These are phyloP conservation scores for Dactylellina drechsleri DNA, from an alignment of 2,329 filamentous ascomycete genomes.

Conservation along the genomic window DNA sequence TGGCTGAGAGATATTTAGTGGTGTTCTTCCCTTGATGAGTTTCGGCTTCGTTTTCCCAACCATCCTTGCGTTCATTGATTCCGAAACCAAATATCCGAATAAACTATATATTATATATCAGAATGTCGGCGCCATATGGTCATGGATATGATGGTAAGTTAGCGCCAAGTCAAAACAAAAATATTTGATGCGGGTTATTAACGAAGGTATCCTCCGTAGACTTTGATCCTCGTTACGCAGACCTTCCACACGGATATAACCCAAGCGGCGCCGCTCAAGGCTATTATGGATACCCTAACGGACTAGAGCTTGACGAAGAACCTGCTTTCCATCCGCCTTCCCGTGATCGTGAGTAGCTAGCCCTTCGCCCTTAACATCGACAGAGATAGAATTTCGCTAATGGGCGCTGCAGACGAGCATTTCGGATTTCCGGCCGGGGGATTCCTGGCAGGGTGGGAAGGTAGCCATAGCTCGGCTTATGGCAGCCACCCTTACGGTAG, in stretches of 20 bases:
- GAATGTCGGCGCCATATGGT: conserved; percentile 5
- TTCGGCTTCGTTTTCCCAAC: conserved; percentile 15
- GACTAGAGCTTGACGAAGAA: conserved; percentile 21
- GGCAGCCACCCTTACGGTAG: neutral
- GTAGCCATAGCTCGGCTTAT: too few species aligned
- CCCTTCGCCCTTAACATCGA: neutral
- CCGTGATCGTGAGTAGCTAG: neutral
- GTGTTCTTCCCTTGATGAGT: conserved; percentile 1
- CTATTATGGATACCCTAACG: neutral
- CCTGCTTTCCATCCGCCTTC: neutral
- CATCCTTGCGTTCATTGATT: neutral
- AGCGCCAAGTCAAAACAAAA: neutral
- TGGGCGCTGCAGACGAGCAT: too few species aligned
- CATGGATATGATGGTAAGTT: conserved; percentile 5
- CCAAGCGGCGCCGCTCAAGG: neutral
- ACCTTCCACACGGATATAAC: neutral
- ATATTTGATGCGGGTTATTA: neutral
- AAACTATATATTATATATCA: neutral
- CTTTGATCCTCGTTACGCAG: conserved; percentile 23
- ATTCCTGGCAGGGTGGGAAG: too few species aligned
- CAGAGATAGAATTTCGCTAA: neutral
- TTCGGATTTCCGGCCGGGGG: too few species aligned
- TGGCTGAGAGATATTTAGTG: conserved; percentile 24
- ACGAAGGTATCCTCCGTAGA: conserved; percentile 6
- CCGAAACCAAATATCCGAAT: neutral